Evolutionary conservation across 139 green algal species (phyloP).

Genomic region (Auxenochlorella protothecoides): DNA sequence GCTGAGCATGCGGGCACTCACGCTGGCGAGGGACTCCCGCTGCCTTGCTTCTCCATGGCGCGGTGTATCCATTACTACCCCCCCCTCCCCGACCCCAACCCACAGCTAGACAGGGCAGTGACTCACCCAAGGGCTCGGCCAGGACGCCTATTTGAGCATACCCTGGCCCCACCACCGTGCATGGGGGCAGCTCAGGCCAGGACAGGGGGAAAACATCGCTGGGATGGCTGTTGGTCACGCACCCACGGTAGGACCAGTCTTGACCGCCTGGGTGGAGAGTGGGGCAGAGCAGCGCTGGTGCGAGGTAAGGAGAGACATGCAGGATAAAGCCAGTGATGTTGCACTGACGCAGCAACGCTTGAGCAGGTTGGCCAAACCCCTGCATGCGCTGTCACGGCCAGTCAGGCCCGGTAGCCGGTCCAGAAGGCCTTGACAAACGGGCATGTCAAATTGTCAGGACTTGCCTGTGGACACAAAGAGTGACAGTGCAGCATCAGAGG

Average conservation of each 20-base stretch:
- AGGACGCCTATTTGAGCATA: slow-evolving; percentile 13
- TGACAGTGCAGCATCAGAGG: slow-evolving; percentile 5
- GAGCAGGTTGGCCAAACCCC: background rate
- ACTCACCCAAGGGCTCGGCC: slow-evolving; percentile 8
- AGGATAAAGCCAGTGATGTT: background rate
- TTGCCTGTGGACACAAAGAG: slow-evolving; percentile 8
- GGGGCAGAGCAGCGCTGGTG: background rate
- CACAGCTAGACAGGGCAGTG: background rate
- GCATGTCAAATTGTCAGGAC: background rate
- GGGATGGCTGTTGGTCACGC: slow-evolving; percentile 9
- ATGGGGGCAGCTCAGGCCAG: slow-evolving; percentile 6
- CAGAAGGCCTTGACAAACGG: no score
- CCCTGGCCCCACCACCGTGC: background rate
- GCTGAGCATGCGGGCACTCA: no score
- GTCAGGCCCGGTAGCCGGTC: no score
- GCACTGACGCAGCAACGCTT: background rate
- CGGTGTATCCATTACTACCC: no score
- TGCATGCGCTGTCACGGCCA: no score
- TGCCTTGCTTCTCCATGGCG: no score
- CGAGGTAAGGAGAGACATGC: background rate
- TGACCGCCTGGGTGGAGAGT: background rate
- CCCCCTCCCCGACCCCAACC: no score
- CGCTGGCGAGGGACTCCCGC: no score
- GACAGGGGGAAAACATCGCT: slow-evolving; percentile 12
- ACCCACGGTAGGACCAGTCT: slow-evolving; percentile 11